These are phyloP conservation scores for Fomes fomentarius DNA, from an alignment of 1,284 basidiomycete genomes.

Conservation along the genomic window DNA sequence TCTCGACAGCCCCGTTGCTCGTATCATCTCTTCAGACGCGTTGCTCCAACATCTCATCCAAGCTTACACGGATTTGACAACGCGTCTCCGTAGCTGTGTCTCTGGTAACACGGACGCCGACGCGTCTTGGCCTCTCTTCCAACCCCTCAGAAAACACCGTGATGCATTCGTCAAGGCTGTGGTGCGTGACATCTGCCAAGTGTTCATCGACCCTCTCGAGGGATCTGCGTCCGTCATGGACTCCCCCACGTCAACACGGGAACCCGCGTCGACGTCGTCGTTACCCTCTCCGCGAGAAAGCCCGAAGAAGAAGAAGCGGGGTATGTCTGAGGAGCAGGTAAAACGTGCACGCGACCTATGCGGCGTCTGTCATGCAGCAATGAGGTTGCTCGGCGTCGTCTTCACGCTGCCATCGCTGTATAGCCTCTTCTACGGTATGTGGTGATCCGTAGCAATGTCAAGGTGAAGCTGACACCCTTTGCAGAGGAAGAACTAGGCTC, in stretches of 20 bases:
- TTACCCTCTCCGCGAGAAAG: conserved; percentile 54
- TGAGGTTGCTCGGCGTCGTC: conserved; percentile 62
- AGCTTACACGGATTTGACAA: conserved; percentile 69
- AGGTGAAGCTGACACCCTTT: conserved; percentile 7
- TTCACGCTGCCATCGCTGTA: conserved; percentile 62
- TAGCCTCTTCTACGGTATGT: conserved; percentile 64
- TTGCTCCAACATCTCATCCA: conserved; percentile 63
- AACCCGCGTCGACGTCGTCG: conserved; percentile 31
- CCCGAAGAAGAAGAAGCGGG: conserved; percentile 59
- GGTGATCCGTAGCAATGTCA: background rate
- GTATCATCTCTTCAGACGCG: conserved; percentile 52
- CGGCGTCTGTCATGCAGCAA: conserved; percentile 66
- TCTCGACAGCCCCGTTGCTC: conserved; percentile 60
- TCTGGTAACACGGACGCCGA: conserved; percentile 52
- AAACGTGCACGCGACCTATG: conserved; percentile 78
- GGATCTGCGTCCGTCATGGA: conserved; percentile 23
- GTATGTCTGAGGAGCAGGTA: conserved; percentile 74
- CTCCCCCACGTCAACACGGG: conserved; percentile 29
- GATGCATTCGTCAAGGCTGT: conserved; percentile 55
- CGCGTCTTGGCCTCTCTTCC: conserved; percentile 69
- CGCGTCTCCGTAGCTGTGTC: conserved; percentile 59
- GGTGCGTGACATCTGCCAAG: conserved; percentile 64
- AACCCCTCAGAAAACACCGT: conserved; percentile 59
- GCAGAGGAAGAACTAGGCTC: conserved; percentile 60
- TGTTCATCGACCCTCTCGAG: conserved; percentile 57